Evolutionary conservation across 2,329 filamentous ascomycete genomes (phyloP).

Genomic region (Aspergillus vadensis): DNA sequence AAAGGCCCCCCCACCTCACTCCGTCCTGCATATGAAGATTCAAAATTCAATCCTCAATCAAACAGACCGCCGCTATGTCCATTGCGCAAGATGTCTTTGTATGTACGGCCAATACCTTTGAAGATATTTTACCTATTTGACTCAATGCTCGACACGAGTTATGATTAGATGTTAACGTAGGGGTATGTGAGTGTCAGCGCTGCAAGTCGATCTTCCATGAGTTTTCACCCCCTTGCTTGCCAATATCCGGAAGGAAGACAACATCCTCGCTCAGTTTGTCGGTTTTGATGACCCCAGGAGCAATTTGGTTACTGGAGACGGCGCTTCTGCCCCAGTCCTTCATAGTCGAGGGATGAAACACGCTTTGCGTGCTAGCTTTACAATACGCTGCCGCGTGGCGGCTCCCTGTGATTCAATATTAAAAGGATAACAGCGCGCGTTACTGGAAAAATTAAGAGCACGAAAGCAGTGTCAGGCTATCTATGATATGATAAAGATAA

Average conservation of each 20-base stretch:
- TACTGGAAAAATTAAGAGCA: constrained; percentile 61
- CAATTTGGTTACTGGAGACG: constrained; percentile 56
- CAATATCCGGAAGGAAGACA: constrained; percentile 49
- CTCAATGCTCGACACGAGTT: too few species aligned
- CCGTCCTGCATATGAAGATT: neutral
- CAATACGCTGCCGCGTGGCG: constrained; percentile 79
- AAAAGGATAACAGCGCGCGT: constrained; percentile 77
- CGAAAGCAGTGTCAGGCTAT: constrained; percentile 44
- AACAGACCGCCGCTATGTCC: neutral
- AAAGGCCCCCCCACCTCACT: neutral
- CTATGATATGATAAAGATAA: constrained; percentile 33
- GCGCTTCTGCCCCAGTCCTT: constrained; percentile 58
- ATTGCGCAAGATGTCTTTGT: neutral
- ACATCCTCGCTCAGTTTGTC: constrained; percentile 54
- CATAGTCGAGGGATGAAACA: constrained; percentile 61
- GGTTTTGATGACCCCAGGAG: constrained; percentile 52
- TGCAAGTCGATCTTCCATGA: constrained; percentile 48
- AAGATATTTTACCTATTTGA: too few species aligned
- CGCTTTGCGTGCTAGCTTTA: constrained; percentile 67
- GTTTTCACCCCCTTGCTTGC: constrained; percentile 54
- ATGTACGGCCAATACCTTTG: too few species aligned
- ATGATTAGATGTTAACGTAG: neutral
- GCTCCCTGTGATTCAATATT: constrained; percentile 80
- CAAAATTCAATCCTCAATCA: neutral
- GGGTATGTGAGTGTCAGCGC: neutral